Evolutionary conservation across 2,329 filamentous ascomycete species (phyloP).

Genomic region (Stemphylium lycopersici): DNA sequence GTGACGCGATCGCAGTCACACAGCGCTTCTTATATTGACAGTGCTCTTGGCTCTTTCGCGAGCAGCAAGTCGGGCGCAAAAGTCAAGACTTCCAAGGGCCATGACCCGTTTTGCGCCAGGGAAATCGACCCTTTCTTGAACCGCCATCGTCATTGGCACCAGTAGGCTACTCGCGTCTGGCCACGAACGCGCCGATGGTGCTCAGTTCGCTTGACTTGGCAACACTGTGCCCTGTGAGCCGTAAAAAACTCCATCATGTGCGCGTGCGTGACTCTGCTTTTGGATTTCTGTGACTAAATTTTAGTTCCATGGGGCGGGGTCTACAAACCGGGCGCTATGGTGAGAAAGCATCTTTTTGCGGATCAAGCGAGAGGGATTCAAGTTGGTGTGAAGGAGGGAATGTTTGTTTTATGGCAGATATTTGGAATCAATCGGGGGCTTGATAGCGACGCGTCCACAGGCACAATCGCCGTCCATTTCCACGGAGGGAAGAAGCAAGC

Average conservation of each 20-base stretch:
- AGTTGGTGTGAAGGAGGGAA: neutral
- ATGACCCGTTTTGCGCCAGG: conserved; percentile 15
- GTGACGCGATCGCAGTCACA: conserved; percentile 21
- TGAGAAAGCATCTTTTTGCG: conserved; percentile 6
- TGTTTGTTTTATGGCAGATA: neutral
- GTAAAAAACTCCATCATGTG: conserved; percentile 17
- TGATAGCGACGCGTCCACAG: neutral
- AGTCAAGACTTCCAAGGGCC: conserved; percentile 14
- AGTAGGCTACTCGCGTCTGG: conserved; percentile 29
- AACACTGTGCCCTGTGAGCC: conserved; percentile 15
- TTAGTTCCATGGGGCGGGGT: conserved; percentile 26
- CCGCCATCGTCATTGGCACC: conserved; percentile 34
- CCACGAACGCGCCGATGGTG: conserved; percentile 29
- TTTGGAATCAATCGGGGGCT: neutral
- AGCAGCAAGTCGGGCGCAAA: conserved; percentile 21
- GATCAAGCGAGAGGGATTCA: neutral
- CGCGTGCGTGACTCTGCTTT: conserved; percentile 30
- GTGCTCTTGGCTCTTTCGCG: conserved; percentile 21
- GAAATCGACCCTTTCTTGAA: conserved; percentile 23
- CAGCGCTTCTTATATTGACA: conserved; percentile 19
- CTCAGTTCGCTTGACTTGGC: conserved; percentile 15
- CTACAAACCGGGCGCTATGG: conserved; percentile 8
- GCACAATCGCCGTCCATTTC: neutral
- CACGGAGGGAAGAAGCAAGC: conserved; percentile 17
- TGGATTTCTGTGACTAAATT: conserved; percentile 34